phyloP scores from a whole-genome alignment of 2,329 filamentous ascomycete genomes.

The Fusarium coffeatum region DNA sequence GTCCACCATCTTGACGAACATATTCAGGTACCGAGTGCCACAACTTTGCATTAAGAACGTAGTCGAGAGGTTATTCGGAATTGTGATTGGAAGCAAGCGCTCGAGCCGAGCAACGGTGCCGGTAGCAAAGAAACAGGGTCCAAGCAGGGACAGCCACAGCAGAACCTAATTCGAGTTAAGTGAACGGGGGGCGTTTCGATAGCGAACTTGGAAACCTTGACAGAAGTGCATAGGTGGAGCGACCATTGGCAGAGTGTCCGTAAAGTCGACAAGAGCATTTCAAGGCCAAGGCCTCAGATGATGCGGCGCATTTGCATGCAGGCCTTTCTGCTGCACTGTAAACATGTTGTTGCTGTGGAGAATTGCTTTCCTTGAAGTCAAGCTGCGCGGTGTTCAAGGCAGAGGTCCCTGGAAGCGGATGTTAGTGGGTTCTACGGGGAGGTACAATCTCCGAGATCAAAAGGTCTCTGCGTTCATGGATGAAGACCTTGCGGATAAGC shows the following conservation, averaged over 20 bases:
- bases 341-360: conserved; percentile 24
- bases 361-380: conserved; percentile 20
- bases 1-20: conserved; percentile 29
- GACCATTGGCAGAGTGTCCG: conserved; percentile 3
- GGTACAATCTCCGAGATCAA: conserved; percentile 29
- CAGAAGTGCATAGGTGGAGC: conserved; percentile 17
- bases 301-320: conserved; percentile 28
- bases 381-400: conserved; percentile 4
- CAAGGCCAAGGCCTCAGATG: conserved; percentile 34
- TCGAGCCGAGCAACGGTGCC: conserved; percentile 35
- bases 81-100: conserved; percentile 25
- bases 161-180: conserved; percentile 6
- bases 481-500: conserved; percentile 1
- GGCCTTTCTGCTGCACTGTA: conserved; percentile 12
- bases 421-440: conserved; percentile 12
- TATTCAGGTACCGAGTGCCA: conserved; percentile 41
- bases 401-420: conserved; percentile 21
- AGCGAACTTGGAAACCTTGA: conserved; percentile 22
- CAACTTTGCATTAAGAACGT: conserved; percentile 22
- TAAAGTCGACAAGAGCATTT: conserved; percentile 20
- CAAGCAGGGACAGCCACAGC: conserved; percentile 36
- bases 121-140: conserved; percentile 33
- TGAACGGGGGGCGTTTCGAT: conserved; percentile 14
- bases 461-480: conserved; percentile 12
- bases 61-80: conserved; percentile 14